Conservation (phyloP, 2,329 filamentous ascomycete species). For the Fusarium newnesense region DNA sequence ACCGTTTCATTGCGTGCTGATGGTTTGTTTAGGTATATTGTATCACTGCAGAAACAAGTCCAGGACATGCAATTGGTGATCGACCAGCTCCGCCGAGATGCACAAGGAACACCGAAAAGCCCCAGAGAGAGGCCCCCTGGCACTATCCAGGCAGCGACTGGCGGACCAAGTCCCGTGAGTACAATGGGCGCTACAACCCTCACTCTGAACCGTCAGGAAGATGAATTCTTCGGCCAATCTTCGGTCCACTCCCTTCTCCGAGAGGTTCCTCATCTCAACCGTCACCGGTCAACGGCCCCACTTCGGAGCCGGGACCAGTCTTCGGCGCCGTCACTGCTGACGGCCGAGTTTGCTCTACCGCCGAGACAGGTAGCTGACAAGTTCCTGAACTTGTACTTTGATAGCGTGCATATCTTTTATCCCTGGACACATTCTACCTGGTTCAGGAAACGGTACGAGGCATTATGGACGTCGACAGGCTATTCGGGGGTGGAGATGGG, state of each 20-base stretch:
- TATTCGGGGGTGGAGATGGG: not conserved
- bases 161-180: conserved; percentile 3
- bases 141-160: not conserved
- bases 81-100: conserved; percentile 1
- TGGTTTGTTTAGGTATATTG: no score
- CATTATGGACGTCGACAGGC: not conserved
- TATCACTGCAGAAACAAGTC: not conserved
- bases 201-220: not conserved
- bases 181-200: conserved; percentile 10
- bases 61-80: conserved; percentile 2
- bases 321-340: not conserved
- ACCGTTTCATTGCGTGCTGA: no score
- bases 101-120: not conserved
- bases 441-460: not conserved
- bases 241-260: conserved; percentile 7
- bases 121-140: not conserved
- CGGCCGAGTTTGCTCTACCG: not conserved
- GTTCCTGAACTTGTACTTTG: not conserved
- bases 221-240: not conserved
- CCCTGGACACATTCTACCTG: conserved; percentile 1
- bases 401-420: not conserved
- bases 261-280: not conserved
- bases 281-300: not conserved
- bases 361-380: not conserved
- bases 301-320: accelerated